Evolutionary conservation across 1,284 basidiomycete genomes (phyloP), one percentile per base, ranked within the genome.

Genomic region (Pholiota adiposa): DNA sequence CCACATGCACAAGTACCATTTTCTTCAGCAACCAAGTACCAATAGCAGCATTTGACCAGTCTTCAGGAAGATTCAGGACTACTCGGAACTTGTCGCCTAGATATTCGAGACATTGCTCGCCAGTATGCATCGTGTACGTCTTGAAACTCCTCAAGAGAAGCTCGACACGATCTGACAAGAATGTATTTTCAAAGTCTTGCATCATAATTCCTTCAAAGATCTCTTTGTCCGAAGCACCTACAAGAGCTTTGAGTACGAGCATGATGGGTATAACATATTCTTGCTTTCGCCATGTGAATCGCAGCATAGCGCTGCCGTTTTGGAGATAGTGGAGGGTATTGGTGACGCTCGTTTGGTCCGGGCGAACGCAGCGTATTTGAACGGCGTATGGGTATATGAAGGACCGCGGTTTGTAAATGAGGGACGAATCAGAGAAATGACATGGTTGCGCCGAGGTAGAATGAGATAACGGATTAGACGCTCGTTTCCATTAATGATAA

Each of bases 191-290:
- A 72, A 96, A 95, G 73, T 98, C 97, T 70, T 96, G 91, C 88
- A 98, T 97, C 68, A 97, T 90, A 67, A 99, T 84, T n/a, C 94
- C 93, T 73, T 97, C 93, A 70, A 99, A 99, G 61, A 99, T 96
- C 74, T 99, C 97, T 75, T 92, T 94, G 81, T 99, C 97, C 21
- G 93, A 95, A 14, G 96, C 94, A 61, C 90, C 86, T n/a, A 96
- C 88, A 38, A 99, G 86, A 33, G 96, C 96, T 73, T 99, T 99
- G 67, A 99, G 84, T 68, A 99, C 85, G 63, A 99, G 88, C 88
- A 99, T 96, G 72, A 98, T 92, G 3, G 97, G 97, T 46, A 99
- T 94, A 72, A 98, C 96, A 77, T 98, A 99, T 83, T 99, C 97
- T 72, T 97, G 94, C 78, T 99, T 99, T 56, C 96, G 82, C 95